phyloP scores from a whole-genome alignment of 2,329 filamentous ascomycete genomes.

The Penicillium rolfsii region DNA sequence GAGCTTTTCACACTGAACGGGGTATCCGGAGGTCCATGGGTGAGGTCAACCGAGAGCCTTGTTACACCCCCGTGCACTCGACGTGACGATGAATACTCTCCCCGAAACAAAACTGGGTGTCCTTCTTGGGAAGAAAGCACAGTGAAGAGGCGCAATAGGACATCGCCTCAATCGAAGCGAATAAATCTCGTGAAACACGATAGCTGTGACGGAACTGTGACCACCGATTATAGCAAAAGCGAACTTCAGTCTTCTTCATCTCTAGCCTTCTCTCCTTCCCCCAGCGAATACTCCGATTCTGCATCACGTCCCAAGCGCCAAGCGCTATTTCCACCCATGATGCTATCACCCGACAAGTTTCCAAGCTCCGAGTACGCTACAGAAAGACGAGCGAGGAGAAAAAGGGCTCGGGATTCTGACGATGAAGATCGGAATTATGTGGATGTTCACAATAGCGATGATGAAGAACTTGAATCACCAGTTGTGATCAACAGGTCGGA shows the following conservation, averaged over 20 bases:
- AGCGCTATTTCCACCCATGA: slow-evolving; percentile 2
- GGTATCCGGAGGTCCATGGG: not conserved
- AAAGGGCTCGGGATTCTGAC: not conserved
- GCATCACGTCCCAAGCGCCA: not conserved
- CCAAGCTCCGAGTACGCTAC: not conserved
- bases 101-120: slow-evolving; percentile 2
- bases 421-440: slow-evolving; percentile 3
- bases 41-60: not conserved
- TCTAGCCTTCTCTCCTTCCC: not conserved
- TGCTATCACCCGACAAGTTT: not conserved
- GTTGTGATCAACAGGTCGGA: slow-evolving; percentile 18
- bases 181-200: not conserved
- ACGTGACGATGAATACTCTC: not conserved
- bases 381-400: not conserved
- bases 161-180: not conserved
- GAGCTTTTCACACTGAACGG: not conserved
- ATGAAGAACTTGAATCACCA: slow-evolving; percentile 15
- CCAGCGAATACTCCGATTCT: not conserved
- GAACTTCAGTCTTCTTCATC: not conserved
- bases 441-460: slow-evolving; percentile 22
- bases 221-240: not conserved
- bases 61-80: not conserved
- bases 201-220: too few relatives aligned
- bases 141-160: not conserved
- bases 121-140: not conserved